Conservation (phyloP, 331 rosid species). For the Malus hybrid region DNA sequence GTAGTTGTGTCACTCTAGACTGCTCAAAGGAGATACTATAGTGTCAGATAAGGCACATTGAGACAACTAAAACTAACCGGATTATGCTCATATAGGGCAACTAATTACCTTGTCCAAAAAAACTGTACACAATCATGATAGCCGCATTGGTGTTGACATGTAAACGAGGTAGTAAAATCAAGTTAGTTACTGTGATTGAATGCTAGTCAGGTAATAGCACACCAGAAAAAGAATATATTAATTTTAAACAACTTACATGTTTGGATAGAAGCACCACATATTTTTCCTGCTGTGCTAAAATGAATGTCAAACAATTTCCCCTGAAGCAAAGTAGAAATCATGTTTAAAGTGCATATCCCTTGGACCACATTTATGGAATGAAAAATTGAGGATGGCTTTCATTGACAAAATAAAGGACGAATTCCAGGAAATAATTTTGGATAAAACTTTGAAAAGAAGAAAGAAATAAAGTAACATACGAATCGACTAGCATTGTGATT, state of each 20-base stretch:
- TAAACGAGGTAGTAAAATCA: constrained; percentile 28
- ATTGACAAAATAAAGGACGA: not conserved
- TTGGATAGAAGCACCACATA: constrained; percentile 78
- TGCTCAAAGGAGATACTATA: constrained; percentile 32
- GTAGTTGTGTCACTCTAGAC: constrained; percentile 89
- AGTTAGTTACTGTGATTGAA: constrained; percentile 33
- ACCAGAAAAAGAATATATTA: constrained; percentile 11
- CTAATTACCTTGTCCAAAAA: constrained; percentile 81
- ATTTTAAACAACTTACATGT: constrained; percentile 61
- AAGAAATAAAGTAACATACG: constrained; percentile 54
- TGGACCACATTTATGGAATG: constrained; percentile 5
- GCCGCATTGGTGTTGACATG: constrained; percentile 30
- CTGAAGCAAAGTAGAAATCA: constrained; percentile 39
- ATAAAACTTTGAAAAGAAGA: constrained; percentile 1
- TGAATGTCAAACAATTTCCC: constrained; percentile 87
- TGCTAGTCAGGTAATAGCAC: constrained; percentile 10
- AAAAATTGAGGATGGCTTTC: not conserved
- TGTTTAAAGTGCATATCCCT: constrained; percentile 13
- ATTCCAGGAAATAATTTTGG: constrained; percentile 5
- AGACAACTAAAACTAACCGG: constrained; percentile 15
- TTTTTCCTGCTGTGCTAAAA: constrained; percentile 63
- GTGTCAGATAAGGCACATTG: constrained; percentile 25
- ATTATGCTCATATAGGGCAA: constrained; percentile 17
- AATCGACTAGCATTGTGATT: constrained; percentile 92
- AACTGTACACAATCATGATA: constrained; percentile 38